Base-by-base conservation (phyloP, 352 stramenopile genomes). In the Pythium sukuiense region DNA sequence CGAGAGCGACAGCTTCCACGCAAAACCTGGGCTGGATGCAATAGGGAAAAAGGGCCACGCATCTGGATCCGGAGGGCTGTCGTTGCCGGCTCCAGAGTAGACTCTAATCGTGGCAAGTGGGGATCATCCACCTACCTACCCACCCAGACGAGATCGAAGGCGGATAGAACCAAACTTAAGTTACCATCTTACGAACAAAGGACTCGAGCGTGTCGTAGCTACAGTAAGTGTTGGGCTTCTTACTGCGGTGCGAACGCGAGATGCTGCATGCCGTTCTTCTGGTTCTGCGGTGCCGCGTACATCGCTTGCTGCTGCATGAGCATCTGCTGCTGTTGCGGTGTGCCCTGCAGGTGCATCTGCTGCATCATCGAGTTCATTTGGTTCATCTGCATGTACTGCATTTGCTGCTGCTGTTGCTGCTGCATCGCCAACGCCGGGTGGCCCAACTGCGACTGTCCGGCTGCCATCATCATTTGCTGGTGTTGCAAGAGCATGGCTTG, bases 271-370 rank as follows among this genome's bases (percentile, higher is more conserved):
- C 39, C 27, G 56, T 52, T 62, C 14, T 49, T 26, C 56, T 62
- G 41, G 43, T 64, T 32, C 45, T 64, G 33, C 8, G 33, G n/a
- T 12, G 35, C 24, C 14, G 16, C 27, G 55, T 41, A 41, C 41
- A 54, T 54, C 14, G 20, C 16, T 41, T 54, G 13, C 13, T 62
- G 58, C 29, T 55, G 58, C 18, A 46, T 20, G 12, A 33, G 29
- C 18, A n/a, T 30, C 11, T 53, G 37, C 12, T 35, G 26, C 43
- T 43, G 46, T 20, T 48, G 29, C n/a, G 29, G 54, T 54, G 71
- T 64, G 67, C 66, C 48, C 48, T 82, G 76, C n/a, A 71, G 55
- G 37, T 84, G 71, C 70, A 81, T 81, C n/a, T 67, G 58, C 49
- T 84, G 71, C 68, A 78, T 74, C 33, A 78, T 74, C 35, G 69